Base-by-base conservation (phyloP, 1,284 basidiomycete species). In the Cryptococcus deneoformans region DNA sequence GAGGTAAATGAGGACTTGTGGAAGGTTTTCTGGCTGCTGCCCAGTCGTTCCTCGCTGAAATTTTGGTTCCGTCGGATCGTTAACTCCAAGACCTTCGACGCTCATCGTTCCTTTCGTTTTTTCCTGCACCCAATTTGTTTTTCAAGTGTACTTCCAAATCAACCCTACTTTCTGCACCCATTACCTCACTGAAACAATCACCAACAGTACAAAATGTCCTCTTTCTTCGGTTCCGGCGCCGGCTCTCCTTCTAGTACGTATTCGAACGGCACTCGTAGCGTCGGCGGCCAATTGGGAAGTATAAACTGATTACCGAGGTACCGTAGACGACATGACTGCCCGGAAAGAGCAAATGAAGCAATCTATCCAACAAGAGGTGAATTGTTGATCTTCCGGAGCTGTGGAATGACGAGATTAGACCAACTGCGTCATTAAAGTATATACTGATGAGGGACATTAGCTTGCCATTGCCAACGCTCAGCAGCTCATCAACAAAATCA, bases 401-500 rank as follows among this genome's bases (percentile, higher is more conserved):
- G 24, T 40, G 14, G 38, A 50, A 40, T 20, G 14, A 34, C 38
- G 46, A 46, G 29, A n/a, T n/a, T 34, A 9, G 12, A 35, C 10
- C 50, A 12, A n/a, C 29, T 36, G n/a, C 37, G 7, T 11, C 34
- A 6, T 51, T 40, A n/a, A 2, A 12, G 37, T 9, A n/a, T 50
- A 7, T 11, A 45, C 20, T 45, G 51, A 44, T 34, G n/a, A 51
- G n/a, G 14, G 6, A 47, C 14, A 34, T 5, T 46, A 73, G 71
- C 68, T 78, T 43, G 75, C 77, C 11, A 66, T 77, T 38, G 77
- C 76, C 52, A 73, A 76, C 52, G 77, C 77, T 37, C 76, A 78
- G 64, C 72, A 74, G 57, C 63, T 78, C 54, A 75, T 78, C 60
- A 77, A 74, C 69, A 78, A 78, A 70, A 77, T 78, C 65, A 78